Percentiles rank a stretch among this genome's conserved stretches.
Conservation (phyloP, 805 yeast species). For the Starmera pachycereana region DNA sequence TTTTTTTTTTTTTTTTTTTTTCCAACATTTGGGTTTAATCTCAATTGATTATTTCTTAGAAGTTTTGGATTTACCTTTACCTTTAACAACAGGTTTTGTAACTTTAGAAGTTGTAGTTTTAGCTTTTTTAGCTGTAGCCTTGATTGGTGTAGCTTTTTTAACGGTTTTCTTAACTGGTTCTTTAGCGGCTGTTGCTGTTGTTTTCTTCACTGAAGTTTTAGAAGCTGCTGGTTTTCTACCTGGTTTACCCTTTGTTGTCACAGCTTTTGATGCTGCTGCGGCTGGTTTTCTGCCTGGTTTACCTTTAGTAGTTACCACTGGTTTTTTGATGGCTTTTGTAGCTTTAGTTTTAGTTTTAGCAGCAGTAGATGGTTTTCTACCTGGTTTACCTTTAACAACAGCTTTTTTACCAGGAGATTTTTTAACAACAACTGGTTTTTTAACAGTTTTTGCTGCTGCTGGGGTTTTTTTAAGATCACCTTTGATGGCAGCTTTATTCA, state of each 20-base stretch:
- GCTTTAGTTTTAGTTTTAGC: conserved; percentile 17
- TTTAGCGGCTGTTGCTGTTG: conserved; percentile 6
- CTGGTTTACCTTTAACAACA: conserved; percentile 16
- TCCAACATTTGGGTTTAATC: no score
- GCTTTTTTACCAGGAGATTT: conserved; percentile 10
- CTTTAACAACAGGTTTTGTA: no score
- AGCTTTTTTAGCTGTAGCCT: conserved; percentile 9
- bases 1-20: no score
- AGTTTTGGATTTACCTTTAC: no score
- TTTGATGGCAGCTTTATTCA: conserved; percentile 29
- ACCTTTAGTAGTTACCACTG: conserved; percentile 14
- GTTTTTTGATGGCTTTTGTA: conserved; percentile 19
- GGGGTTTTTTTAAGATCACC: conserved; percentile 20
- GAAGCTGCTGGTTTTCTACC: conserved; percentile 17
- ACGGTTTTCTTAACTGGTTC: conserved; percentile 10
- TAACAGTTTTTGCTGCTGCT: conserved; percentile 11
- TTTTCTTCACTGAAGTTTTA: conserved; percentile 8
- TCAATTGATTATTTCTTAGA: no score
- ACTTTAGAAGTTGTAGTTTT: neutral
- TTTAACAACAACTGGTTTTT: conserved; percentile 3
- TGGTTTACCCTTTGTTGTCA: conserved; percentile 15
- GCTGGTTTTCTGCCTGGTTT: conserved; percentile 20
- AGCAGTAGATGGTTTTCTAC: conserved; percentile 7
- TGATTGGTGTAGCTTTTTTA: conserved; percentile 13
- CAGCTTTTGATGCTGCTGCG: conserved; percentile 17